These are phyloP conservation scores for Capsicum pubescens DNA, from an alignment of 257 asterid species.

Conservation along the genomic window DNA sequence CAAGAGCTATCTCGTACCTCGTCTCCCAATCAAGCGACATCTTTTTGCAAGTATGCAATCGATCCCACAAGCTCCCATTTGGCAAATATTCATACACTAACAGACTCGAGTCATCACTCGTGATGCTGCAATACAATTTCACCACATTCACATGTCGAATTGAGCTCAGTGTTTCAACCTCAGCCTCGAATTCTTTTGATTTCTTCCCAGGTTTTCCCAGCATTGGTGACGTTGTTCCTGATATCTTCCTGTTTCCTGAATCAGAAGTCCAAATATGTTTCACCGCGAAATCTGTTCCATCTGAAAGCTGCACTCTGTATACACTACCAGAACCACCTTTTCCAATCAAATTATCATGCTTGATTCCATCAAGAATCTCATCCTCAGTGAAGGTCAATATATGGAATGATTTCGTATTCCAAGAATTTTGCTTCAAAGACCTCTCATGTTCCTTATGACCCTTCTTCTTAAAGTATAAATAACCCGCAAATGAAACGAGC, in stretches of 20 bases:
- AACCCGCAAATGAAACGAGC: conserved; percentile 44
- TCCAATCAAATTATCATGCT: conserved; percentile 72
- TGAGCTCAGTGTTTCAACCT: conserved; percentile 79
- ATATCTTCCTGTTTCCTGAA: conserved; percentile 30
- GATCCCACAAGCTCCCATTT: conserved; percentile 91
- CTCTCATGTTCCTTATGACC: conserved; percentile 34
- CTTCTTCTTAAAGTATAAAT: conserved; percentile 50
- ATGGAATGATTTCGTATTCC: conserved; percentile 80
- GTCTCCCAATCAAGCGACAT: conserved; percentile 72
- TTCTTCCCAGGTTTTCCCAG: conserved; percentile 45
- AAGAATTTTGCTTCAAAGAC: conserved; percentile 65
- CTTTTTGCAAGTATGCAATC: conserved; percentile 60
- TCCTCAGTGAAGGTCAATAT: conserved; percentile 66
- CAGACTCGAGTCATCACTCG: conserved; percentile 86
- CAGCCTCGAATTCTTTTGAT: conserved; percentile 70
- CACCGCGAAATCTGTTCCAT: conserved; percentile 66
- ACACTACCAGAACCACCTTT: conserved; percentile 90
- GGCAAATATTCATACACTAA: conserved; percentile 93
- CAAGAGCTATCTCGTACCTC: conserved; percentile 79
- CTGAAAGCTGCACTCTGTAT: conserved; percentile 49
- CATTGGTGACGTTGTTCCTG: conserved; percentile 54
- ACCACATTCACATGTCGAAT: conserved; percentile 87
- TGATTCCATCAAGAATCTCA: conserved; percentile 75
- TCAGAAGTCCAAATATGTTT: conserved; percentile 71
- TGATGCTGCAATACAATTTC: conserved; percentile 77